Evolutionary conservation across 108 stramenopile species (phyloP).

Genomic region (Parmales sp.): DNA sequence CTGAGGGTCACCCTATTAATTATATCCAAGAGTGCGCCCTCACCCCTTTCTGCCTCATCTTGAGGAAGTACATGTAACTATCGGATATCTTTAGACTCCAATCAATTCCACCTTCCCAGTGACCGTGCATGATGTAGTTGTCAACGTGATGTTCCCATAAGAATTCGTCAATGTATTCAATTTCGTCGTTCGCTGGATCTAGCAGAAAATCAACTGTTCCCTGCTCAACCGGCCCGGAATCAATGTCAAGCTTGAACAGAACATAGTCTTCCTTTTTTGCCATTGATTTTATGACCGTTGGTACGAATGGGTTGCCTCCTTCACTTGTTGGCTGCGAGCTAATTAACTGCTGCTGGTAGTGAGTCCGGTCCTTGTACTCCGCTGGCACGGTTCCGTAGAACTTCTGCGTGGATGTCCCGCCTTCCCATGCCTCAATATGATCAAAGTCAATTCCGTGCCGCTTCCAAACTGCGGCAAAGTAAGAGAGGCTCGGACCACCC

Average conservation of each 20-base stretch:
- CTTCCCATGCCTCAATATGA: conserved; percentile 1
- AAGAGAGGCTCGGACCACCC: neutral
- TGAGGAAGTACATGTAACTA: neutral
- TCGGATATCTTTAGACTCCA: neutral
- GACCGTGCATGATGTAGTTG: neutral
- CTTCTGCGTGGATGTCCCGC: neutral
- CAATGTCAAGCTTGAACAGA: neutral
- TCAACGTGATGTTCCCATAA: conserved; percentile 8
- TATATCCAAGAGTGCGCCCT: conserved; percentile 11
- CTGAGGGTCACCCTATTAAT: too few relatives aligned
- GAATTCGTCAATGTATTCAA: conserved; percentile 11
- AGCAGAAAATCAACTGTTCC: neutral
- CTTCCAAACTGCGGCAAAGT: conserved; percentile 6
- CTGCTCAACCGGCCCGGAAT: neutral
- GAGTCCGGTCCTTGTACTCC: neutral
- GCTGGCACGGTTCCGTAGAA: conserved; percentile 5
- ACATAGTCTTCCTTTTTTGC: conserved; percentile 2
- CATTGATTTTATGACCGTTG: neutral
- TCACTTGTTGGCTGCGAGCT: neutral
- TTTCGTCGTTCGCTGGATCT: neutral
- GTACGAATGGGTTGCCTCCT: neutral
- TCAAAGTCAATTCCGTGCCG: conserved; percentile 7
- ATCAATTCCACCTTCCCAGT: neutral
- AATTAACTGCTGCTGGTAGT: neutral
- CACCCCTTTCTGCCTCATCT: neutral